A percentile compares a stretch with the other conserved stretches of the same genome.
These are phyloP conservation scores for Dothistroma pini DNA, from an alignment of 2,329 filamentous ascomycete species.

Conservation along the genomic window DNA sequence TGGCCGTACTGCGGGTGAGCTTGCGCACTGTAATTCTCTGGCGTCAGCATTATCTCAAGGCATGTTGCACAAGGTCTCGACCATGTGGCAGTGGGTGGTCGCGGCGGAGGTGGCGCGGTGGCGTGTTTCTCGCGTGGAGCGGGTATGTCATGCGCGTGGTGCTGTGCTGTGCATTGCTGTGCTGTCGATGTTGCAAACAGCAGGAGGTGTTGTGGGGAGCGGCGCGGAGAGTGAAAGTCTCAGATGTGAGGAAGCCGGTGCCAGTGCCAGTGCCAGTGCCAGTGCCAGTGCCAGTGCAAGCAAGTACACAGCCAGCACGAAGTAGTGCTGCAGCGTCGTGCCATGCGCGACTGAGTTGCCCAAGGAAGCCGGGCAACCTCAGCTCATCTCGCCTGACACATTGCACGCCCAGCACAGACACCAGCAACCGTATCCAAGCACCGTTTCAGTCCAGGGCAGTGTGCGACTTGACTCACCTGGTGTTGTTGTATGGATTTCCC, in stretches of 20 bases:
- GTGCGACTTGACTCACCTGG: slow-evolving; percentile 20
- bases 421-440: not conserved
- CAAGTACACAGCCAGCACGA: not conserved
- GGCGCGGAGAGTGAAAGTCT: not conserved
- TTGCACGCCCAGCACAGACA: not conserved
- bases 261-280: too few relatives aligned
- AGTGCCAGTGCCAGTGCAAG: too few relatives aligned
- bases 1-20: slow-evolving; percentile 44
- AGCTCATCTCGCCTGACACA: not conserved
- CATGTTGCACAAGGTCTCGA: not conserved
- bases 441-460: not conserved
- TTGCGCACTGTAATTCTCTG: slow-evolving; percentile 25
- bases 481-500: slow-evolving; percentile 42
- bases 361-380: not conserved
- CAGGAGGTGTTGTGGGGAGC: not conserved
- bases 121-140: not conserved
- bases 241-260: not conserved
- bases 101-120: not conserved
- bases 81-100: not conserved
- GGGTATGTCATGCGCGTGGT: not conserved
- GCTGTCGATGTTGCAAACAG: not conserved
- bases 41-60: slow-evolving; percentile 24
- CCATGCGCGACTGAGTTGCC: not conserved
- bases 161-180: not conserved
- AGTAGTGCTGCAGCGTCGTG: not conserved